These are phyloP conservation scores for Favolaschia claudopus DNA, from an alignment of 768 basidiomycete species.

Conservation along the genomic window DNA sequence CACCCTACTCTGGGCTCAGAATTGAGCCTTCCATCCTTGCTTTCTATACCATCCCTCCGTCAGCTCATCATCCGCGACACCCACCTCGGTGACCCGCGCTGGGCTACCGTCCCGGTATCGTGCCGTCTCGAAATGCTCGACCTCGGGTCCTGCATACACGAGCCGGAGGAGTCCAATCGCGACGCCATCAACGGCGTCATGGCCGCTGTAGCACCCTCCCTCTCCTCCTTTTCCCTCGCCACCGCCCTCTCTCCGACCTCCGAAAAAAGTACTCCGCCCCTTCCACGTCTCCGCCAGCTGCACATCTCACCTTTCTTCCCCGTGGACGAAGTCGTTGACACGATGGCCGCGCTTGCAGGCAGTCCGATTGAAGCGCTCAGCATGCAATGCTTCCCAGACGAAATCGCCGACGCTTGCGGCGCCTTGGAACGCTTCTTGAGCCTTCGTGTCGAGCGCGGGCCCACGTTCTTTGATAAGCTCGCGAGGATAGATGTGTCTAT, in stretches of 20 bases:
- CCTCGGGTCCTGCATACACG: conserved; percentile 63
- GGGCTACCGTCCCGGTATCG: conserved; percentile 58
- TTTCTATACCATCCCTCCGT: conserved; percentile 66
- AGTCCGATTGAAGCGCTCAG: conserved; percentile 66
- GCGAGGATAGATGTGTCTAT: conserved; percentile 56
- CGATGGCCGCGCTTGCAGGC: conserved; percentile 62
- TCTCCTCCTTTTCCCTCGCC: conserved; percentile 63
- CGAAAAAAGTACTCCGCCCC: conserved; percentile 54
- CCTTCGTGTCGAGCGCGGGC: conserved; percentile 56
- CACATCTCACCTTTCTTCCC: conserved; percentile 71
- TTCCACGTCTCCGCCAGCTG: conserved; percentile 59
- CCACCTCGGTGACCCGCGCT: conserved; percentile 69
- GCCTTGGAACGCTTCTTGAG: conserved; percentile 65
- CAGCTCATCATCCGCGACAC: conserved; percentile 73
- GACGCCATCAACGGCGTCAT: conserved; percentile 67
- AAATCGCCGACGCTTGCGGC: conserved; percentile 66
- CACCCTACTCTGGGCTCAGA: conserved; percentile 62
- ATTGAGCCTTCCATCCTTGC: conserved; percentile 70
- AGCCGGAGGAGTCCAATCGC: conserved; percentile 59
- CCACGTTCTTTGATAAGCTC: conserved; percentile 58
- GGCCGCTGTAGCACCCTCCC: conserved; percentile 60
- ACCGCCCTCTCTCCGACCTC: conserved; percentile 54
- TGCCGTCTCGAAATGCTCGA: conserved; percentile 66
- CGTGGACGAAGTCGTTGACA: conserved; percentile 64
- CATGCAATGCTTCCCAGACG: conserved; percentile 67